Conservation (phyloP, 2,329 filamentous ascomycete species). For the Sporothrix pseudoabietina region DNA sequence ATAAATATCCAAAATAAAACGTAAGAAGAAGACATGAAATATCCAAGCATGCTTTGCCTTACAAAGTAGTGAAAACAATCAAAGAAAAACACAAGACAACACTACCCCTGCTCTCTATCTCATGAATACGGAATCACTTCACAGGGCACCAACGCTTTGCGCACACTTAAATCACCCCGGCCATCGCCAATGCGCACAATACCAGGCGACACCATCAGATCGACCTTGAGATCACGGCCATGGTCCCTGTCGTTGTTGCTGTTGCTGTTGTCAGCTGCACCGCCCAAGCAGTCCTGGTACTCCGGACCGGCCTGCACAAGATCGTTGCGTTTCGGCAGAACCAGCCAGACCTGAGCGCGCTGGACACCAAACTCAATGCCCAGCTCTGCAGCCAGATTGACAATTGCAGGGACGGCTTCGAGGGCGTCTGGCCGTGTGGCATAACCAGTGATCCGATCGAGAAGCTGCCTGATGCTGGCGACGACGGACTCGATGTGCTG, state of each 20-base stretch:
- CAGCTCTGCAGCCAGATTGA: slow-evolving; percentile 30
- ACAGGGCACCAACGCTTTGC: slow-evolving; percentile 30
- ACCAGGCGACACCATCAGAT: slow-evolving; percentile 31
- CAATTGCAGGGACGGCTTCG: slow-evolving; percentile 25
- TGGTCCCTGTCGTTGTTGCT: slow-evolving; percentile 20
- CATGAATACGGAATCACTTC: slow-evolving; percentile 29
- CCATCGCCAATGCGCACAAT: slow-evolving; percentile 33
- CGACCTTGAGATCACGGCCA: slow-evolving; percentile 24
- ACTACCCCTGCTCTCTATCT: neutral
- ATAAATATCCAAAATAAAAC: neutral
- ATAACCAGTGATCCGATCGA: slow-evolving; percentile 29
- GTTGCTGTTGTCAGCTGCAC: slow-evolving; percentile 5
- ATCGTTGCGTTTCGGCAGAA: slow-evolving; percentile 9
- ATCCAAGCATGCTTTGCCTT: neutral
- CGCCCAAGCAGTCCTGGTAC: slow-evolving; percentile 29
- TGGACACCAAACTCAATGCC: slow-evolving; percentile 34
- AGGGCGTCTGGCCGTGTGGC: slow-evolving; percentile 22
- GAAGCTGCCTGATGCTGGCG: slow-evolving; percentile 14
- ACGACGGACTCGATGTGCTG: slow-evolving; percentile 27
- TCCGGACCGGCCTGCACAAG: slow-evolving; percentile 29
- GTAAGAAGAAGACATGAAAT: neutral
- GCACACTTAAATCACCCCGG: slow-evolving; percentile 19
- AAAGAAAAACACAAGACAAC: neutral
- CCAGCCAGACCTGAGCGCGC: slow-evolving; percentile 29
- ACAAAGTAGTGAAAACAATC: neutral